Base-by-base conservation (phyloP, 441 rosid genomes). In the Arabidopsis lyrata region DNA sequence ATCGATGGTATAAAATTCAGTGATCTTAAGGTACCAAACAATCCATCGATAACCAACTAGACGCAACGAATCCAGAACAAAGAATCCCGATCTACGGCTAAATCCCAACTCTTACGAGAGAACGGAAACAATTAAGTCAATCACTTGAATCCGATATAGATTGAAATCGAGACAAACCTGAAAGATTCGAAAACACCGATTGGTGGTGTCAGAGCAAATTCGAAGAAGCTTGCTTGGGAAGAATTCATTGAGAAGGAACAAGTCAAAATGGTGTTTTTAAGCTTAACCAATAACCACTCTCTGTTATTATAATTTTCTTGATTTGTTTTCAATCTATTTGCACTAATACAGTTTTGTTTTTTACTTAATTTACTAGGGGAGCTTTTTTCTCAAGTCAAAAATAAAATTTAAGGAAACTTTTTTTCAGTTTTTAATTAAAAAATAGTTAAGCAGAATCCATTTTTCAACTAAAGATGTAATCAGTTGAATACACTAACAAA, bases 141-240 rank as follows among this genome's bases (percentile, higher is more conserved):
- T 0, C 1, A 29, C 11, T 6, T 35, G 31, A 35, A 6, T 45
- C 6, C 22, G 60, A 64, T 64, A 22, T 55, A 45, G 1, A 24
- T 15, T 50, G 74, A 61, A 42, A 75, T 45, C 9, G 29, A 54
- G 20, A 62, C 70, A 54, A 54, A 75, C 79, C 70, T 68, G 74
- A 53, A 42, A 44, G 35, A 44, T 34, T 66, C 63, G 42, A 20
- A 42, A 52, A 13, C 41, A 35, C 56, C 15, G 7, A 60, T 41
- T 29, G 31, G n/a, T 57, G 72, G 52, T 74, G 66, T 54, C 45
- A 44, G 63, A 55, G 2, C 49, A 8, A 5, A 32, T 54, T 35
- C 64, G 22, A 44, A 24, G 60, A 48, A 57, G 77, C 39, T 57
- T 57, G 60, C 44, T 66, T 66, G 20, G 36, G 55, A 12, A 20